These are phyloP conservation scores for Castanea sativa DNA, from an alignment of 306 rosid species.

Conservation along the genomic window DNA sequence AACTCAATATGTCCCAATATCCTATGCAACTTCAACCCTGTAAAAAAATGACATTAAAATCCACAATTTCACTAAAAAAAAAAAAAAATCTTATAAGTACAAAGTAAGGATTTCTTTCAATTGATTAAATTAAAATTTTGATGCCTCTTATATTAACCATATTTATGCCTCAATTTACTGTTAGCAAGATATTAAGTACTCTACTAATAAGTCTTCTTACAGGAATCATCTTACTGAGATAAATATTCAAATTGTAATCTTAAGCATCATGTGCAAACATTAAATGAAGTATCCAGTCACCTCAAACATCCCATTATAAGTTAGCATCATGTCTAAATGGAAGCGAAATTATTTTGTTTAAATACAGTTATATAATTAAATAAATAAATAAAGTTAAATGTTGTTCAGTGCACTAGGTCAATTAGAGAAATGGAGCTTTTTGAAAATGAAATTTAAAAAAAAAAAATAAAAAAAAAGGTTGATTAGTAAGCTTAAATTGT, in stretches of 20 bases:
- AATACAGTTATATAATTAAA: background rate
- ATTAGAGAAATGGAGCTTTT: background rate
- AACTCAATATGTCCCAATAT: slow-evolving; percentile 67
- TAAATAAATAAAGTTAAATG: background rate
- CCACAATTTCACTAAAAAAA: slow-evolving; percentile 8
- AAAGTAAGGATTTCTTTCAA: background rate
- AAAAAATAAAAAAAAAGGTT: no score
- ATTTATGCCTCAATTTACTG: background rate
- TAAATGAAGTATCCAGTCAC: background rate
- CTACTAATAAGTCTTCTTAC: background rate
- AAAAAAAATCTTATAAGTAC: background rate
- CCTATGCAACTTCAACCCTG: slow-evolving; percentile 71
- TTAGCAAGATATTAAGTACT: background rate
- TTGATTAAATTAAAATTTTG: background rate
- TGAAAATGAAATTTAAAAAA: no score
- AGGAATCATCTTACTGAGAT: background rate
- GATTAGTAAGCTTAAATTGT: no score
- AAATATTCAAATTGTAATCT: background rate
- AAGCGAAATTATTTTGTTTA: background rate
- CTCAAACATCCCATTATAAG: background rate
- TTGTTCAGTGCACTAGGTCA: background rate
- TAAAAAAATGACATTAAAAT: slow-evolving; percentile 22
- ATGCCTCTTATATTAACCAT: background rate
- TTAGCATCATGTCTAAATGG: background rate
- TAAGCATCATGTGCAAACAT: background rate